Evolutionary conservation across 805 yeast genomes (phyloP), one percentile per base, ranked within the genome.

Genomic region (Monosporozyma servazzii): DNA sequence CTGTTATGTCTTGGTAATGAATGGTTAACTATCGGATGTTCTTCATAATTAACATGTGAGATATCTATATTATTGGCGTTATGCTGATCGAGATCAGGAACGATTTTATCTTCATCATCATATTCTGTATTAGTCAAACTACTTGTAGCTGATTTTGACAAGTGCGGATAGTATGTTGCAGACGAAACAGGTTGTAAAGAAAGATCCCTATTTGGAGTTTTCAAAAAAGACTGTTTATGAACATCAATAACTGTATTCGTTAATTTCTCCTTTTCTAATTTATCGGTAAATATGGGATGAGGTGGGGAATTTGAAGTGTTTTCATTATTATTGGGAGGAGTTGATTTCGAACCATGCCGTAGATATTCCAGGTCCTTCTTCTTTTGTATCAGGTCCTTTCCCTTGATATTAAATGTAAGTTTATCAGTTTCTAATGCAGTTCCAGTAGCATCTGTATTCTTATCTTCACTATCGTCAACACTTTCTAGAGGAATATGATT

Each of bases 161-260:
- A 76, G 62, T 83, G 87, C 2, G 89, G 89, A 51, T 81, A 75
- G 61, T 82, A 84, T 0, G 87, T 81, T 0, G 88, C 88, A 1
- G 85, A 79, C 0, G 86, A 80, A 0, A 81, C 78, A 0, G 87
- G 86, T 53, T 82, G 84, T 45, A 79, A 57, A 0, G 67, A 31
- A 17, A 61, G 44, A 27, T 54, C 56, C 25, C 53, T 53, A 3
- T 33, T 15, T 5, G 37, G 37, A 15, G 17, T 15, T 33, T 33
- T 15, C 3, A 33, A 15, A 4, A 15, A 15, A 9, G 27, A 20
- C 6, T 41, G 17, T 3, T 21, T 4, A 41, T 13, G 25, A 9
- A 5, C 40, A 20, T 5, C 23, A 17, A 9, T 18, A 7, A 11
- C 17, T 40, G 18, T 45, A 27, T 17, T 40, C 45, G 33, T 36